Base-by-base conservation (phyloP, 441 rosid species). In the Viola pubescens region DNA sequence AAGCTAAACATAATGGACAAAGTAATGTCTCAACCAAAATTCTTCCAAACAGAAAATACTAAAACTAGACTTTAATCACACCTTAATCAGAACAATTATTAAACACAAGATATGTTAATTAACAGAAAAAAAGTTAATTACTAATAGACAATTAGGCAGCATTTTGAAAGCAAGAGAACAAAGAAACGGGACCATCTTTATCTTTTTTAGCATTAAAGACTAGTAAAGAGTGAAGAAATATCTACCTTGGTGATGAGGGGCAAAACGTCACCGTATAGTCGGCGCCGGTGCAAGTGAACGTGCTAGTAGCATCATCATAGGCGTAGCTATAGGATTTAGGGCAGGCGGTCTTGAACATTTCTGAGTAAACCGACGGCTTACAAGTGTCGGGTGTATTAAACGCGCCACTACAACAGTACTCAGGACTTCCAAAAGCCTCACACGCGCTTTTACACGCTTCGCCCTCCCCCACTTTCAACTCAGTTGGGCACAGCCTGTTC, bases 381-480 rank as follows among this genome's bases (percentile, higher is more conserved):
- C 97, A 89, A 11, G 89, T 79, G 14, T 72, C 66, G 1, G 97
- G 96, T n/a, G 94, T 77, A 34, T 81, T 82, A 65, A 75, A 89
- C 68, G 80, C 85, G 48, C 95, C 98, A 41, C 84, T 85, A 63
- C 98, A 89, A 62, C 98, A 92, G 62, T 84, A 92, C 69, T 80
- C 69, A 0, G 90, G 86, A 50, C 83, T 82, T 0, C 86, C 82
- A 52, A 92, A 92, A 44, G 92, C 97, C 52, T 84, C 92, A 38
- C 98, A 92, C 50, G 98, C 98, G 79, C 97, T 89, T 75, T 80
- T 89, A 54, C 98, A 92, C 5, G 96, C 97, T 61, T 75, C 79
- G 4, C 66, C 86, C 46, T 71, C 79, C 61, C 75, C 78, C 26
- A 87, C 87, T 54, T 64, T 79, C 0, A 92, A 86, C 72, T 89